These are phyloP conservation scores for Pseudocercospora eumusae DNA, from an alignment of 2,329 filamentous ascomycete genomes.

Conservation along the genomic window DNA sequence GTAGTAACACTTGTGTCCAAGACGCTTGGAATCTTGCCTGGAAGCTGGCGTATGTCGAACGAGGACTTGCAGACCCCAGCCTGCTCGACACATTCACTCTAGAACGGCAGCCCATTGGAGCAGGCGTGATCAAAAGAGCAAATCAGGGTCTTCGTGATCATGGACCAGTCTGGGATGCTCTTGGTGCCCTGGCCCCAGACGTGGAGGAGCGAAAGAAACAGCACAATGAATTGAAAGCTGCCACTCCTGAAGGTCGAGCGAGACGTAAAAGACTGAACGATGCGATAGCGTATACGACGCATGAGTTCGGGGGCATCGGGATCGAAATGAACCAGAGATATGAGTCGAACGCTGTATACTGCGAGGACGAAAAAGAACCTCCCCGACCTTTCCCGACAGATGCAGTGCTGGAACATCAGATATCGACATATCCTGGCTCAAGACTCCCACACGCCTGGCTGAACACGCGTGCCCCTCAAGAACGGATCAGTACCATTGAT, in stretches of 20 bases:
- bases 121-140: slow-evolving; percentile 54
- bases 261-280: slow-evolving; percentile 42
- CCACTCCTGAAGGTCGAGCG: slow-evolving; percentile 38
- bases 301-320: slow-evolving; percentile 57
- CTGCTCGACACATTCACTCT: slow-evolving; percentile 37
- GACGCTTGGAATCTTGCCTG: slow-evolving; percentile 28
- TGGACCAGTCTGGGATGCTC: slow-evolving; percentile 36
- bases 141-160: slow-evolving; percentile 61
- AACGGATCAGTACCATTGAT: slow-evolving; percentile 53
- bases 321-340: slow-evolving; percentile 63
- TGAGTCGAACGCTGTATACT: slow-evolving; percentile 42
- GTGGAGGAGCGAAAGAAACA: slow-evolving; percentile 36
- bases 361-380: slow-evolving; percentile 34
- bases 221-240: slow-evolving; percentile 34
- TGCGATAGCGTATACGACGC: slow-evolving; percentile 36
- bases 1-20: slow-evolving; percentile 41
- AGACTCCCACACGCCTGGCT: slow-evolving; percentile 66
- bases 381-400: slow-evolving; percentile 30
- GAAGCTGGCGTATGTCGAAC: slow-evolving; percentile 29
- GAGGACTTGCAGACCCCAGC: slow-evolving; percentile 25
- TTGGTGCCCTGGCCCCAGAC: slow-evolving; percentile 33
- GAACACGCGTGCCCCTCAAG: slow-evolving; percentile 41
- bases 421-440: slow-evolving; percentile 59
- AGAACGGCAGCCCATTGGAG: slow-evolving; percentile 46
- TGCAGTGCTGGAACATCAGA: slow-evolving; percentile 32